Evolutionary conservation across 768 basidiomycete genomes (phyloP), one percentile per base, ranked within the genome.

Genomic region (Agaricus subrufescens): DNA sequence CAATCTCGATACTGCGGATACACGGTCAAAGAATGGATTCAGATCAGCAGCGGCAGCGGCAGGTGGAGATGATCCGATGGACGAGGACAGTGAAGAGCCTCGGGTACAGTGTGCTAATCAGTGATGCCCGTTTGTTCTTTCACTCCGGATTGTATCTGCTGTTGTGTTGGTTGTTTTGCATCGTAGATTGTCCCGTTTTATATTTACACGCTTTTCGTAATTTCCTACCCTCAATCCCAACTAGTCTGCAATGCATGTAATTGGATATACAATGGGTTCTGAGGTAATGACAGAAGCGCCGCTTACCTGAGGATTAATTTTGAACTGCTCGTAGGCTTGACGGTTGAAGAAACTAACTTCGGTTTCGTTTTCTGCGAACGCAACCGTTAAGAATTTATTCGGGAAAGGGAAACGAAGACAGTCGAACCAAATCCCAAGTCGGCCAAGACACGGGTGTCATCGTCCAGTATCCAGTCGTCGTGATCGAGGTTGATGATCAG

Each of bases 401-500:
- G 19, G 23, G 23, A 19, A 29, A 27, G 26, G 39, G 11, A 34
- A 7, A 34, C 45, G 34, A 38, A 15, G 8, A 12, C 12, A 23
- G 7, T 72, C 86, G 55, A 56, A 95, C 96, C 90, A 47, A 95
- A 81, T 15, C 88, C 93, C 37, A 82, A 70, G 3, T 85, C 82
- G 2, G 76, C 82, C n/a, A 99, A 77, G 0, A 73, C 76, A 64
- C 79, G 81, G 7, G 67, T 66, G 40, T 87, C 86, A 60, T 93
- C 84, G 46, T 81, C 73, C 14, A 94, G 71, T 59, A 98, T 91
- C 91, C 94, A 96, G 8, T 93, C 90, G 56, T 98, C 96, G 64
- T 95, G 83, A 65, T 97, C 94, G 56, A 98, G 80, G 70, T 99
- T 99, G 67, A 99, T 98, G 70, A 99, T 98, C 29, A 99, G 78